These are phyloP conservation scores for Pythium monospermum DNA, from an alignment of 352 stramenopile species.

Conservation along the genomic window DNA sequence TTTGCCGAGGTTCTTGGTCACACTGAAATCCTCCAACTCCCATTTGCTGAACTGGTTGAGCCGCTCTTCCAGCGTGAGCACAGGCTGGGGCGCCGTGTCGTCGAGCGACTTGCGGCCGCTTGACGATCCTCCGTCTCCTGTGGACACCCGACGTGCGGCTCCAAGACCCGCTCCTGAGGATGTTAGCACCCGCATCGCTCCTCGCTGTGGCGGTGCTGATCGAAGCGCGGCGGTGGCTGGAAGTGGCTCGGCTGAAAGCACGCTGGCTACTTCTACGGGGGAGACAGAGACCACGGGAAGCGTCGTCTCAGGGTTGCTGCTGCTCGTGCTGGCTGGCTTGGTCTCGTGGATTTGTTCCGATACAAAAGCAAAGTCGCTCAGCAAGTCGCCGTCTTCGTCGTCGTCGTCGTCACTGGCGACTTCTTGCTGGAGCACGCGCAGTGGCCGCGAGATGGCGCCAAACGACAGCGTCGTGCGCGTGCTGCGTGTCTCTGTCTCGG, in stretches of 20 bases:
- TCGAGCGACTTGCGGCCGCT: constrained; percentile 40
- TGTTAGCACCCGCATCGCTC: constrained; percentile 1
- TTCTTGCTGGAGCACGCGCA: constrained; percentile 23
- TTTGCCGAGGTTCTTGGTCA: constrained; percentile 77
- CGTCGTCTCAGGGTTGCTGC: no score
- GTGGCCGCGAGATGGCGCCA: constrained; percentile 20
- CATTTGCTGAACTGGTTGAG: constrained; percentile 53
- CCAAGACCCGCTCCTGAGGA: constrained; percentile 9
- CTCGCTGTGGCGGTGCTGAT: neutral
- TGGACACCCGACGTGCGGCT: constrained; percentile 22
- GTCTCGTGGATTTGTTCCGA: neutral
- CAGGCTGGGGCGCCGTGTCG: constrained; percentile 25
- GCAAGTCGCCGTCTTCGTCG: neutral
- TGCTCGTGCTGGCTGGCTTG: neutral
- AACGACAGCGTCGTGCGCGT: constrained; percentile 28
- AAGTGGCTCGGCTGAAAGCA: neutral
- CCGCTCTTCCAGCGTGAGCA: constrained; percentile 40
- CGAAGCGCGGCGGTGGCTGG: no score
- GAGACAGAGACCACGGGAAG: no score
- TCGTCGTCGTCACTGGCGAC: constrained; percentile 24
- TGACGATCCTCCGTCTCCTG: constrained; percentile 2
- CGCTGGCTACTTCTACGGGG: neutral
- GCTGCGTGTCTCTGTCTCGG: constrained; percentile 12
- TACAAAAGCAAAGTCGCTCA: neutral
- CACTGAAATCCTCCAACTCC: constrained; percentile 71